These are phyloP conservation scores for Calamus simplicifolius DNA, from an alignment of 176 grass and related monocot species.

Conservation along the genomic window DNA sequence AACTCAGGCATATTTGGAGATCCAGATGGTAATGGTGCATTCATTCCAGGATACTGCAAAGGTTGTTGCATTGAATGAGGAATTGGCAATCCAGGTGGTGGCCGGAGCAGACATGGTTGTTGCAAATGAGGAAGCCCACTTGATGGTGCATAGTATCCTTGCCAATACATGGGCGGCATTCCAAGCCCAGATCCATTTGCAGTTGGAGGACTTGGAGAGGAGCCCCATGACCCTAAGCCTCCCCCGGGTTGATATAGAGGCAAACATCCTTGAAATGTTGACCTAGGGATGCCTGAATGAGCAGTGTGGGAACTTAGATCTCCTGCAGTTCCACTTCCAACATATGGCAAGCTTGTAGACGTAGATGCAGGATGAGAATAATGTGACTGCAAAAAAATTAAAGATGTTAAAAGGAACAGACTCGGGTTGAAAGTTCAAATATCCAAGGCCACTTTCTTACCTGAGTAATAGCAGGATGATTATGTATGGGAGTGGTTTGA, in stretches of 20 bases:
- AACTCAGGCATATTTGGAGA: constrained; percentile 68
- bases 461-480: constrained; percentile 87
- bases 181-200: constrained; percentile 40
- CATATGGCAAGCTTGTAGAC: constrained; percentile 45
- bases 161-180: constrained; percentile 65
- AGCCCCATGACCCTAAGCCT: constrained; percentile 40
- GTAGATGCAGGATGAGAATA: constrained; percentile 48
- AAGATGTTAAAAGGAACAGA: no score
- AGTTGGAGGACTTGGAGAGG: constrained; percentile 28
- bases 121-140: constrained; percentile 63
- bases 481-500: constrained; percentile 50
- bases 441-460: constrained; percentile 20
- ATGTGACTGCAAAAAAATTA: constrained; percentile 44
- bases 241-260: constrained; percentile 64
- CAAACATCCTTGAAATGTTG: constrained; percentile 50
- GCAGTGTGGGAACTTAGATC: constrained; percentile 35
- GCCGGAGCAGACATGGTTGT: constrained; percentile 43
- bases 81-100: constrained; percentile 47
- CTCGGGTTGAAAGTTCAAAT: neutral
- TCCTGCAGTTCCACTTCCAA: constrained; percentile 42
- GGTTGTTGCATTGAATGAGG: constrained; percentile 36
- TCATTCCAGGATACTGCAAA: constrained; percentile 50
- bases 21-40: constrained; percentile 43
- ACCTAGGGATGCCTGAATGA: constrained; percentile 57
- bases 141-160: constrained; percentile 52